Percentiles rank a stretch among this genome's conserved stretches.
phyloP scores from a whole-genome alignment of 257 asterid genomes.

The Solanum habrochaites region DNA sequence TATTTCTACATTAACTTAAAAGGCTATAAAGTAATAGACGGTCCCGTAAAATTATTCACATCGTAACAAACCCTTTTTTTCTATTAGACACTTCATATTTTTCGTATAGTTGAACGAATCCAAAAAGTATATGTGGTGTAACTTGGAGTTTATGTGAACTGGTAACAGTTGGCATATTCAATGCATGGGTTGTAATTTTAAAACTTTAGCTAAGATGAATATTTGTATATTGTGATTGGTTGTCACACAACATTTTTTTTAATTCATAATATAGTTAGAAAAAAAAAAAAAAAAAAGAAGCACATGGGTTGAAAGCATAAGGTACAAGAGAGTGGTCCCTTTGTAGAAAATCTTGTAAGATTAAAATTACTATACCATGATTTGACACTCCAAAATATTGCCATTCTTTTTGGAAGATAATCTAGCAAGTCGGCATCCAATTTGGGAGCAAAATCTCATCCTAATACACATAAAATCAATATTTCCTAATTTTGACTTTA shows the following conservation, averaged over 20 bases:
- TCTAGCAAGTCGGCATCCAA: slow-evolving; percentile 7
- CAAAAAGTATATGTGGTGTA: background rate
- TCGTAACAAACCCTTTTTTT: background rate
- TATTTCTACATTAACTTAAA: background rate
- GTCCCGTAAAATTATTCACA: background rate
- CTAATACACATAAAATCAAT: background rate
- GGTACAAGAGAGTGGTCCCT: slow-evolving; percentile 25
- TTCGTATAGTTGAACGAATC: background rate
- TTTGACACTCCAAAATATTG: slow-evolving; percentile 3
- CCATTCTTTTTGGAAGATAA: background rate
- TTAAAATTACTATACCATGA: slow-evolving; percentile 3
- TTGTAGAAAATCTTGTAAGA: slow-evolving; percentile 1
- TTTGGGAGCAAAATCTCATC: slow-evolving; percentile 16
- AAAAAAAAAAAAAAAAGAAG: background rate
- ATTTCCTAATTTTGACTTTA: slow-evolving; percentile 6
- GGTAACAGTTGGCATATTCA: slow-evolving; percentile 1
- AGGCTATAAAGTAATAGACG: background rate
- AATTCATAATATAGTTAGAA: slow-evolving; percentile 8
- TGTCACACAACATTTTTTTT: background rate
- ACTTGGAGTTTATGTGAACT: background rate
- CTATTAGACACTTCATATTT: background rate
- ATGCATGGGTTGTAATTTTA: background rate
- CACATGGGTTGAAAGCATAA: slow-evolving; percentile 25
- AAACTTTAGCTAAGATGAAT: background rate
- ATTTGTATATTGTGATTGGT: background rate